Percentiles rank a stretch among this genome's conserved stretches.
Evolutionary conservation across 257 asterid species (phyloP).

Genomic region (Voacanga thouarsii): DNA sequence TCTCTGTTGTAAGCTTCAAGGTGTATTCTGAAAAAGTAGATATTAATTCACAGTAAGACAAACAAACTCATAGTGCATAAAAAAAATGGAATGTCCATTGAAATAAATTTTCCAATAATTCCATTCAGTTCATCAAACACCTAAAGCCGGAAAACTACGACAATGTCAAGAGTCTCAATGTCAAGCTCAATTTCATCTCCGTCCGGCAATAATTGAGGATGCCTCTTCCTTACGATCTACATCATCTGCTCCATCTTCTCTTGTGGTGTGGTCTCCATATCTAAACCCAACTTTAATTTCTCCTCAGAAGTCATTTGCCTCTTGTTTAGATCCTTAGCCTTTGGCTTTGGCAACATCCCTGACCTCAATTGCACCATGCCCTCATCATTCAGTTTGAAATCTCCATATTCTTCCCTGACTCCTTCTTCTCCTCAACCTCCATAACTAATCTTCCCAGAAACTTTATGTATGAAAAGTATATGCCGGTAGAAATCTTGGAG

Average conservation of each 20-base stretch:
- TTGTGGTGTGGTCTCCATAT: slow-evolving; percentile 21
- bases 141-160: neutral
- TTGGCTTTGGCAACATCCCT: slow-evolving; percentile 15
- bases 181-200: slow-evolving; percentile 34
- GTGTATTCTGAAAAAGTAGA: slow-evolving; percentile 42
- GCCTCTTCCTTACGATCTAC: slow-evolving; percentile 22
- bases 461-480: no score
- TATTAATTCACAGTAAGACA: neutral
- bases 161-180: slow-evolving; percentile 24
- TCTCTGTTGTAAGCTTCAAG: no score
- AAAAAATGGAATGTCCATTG: neutral
- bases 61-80: neutral
- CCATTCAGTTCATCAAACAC: neutral
- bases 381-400: neutral
- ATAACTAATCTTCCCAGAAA: no score
- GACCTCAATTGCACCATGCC: neutral
- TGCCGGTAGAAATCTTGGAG: no score
- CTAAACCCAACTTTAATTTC: slow-evolving; percentile 13
- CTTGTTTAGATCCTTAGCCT: slow-evolving; percentile 16
- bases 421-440: no score
- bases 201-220: slow-evolving; percentile 20
- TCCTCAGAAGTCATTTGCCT: slow-evolving; percentile 26
- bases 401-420: no score
- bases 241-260: slow-evolving; percentile 25
- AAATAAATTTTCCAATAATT: neutral